phyloP scores from a whole-genome alignment of 768 basidiomycete genomes.

The Russula compacta region DNA sequence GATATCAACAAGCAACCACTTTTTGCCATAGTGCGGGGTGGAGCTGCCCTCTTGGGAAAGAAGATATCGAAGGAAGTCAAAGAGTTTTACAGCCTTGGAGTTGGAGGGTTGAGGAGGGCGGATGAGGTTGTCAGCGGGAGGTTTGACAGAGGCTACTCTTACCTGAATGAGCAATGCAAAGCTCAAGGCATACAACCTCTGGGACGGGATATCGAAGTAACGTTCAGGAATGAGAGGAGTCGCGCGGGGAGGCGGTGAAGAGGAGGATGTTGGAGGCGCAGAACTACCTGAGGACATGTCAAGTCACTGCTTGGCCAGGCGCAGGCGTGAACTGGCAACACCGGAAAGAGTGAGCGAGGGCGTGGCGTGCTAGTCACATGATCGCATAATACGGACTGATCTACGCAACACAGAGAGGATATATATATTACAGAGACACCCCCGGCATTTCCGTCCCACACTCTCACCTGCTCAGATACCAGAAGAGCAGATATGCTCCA shows the following conservation, averaged over 20 bases:
- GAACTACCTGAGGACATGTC: conserved; percentile 7
- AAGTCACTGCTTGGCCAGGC: neutral
- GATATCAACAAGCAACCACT: conserved; percentile 69
- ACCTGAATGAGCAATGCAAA: conserved; percentile 73
- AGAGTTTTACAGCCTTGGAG: conserved; percentile 60
- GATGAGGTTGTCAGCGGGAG: neutral
- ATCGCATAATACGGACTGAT: neutral
- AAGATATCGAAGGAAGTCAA: conserved; percentile 55
- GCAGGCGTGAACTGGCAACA: too few species aligned
- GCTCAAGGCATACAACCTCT: conserved; percentile 70
- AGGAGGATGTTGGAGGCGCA: conserved; percentile 1
- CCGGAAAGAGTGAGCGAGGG: neutral
- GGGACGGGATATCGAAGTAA: conserved; percentile 66
- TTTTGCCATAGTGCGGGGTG: conserved; percentile 38
- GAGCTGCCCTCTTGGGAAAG: conserved; percentile 35
- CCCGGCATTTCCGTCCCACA: neutral
- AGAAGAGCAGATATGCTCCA: conserved; percentile 53
- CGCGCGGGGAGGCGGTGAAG: neutral
- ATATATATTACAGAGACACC: neutral
- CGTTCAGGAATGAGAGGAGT: conserved; percentile 62
- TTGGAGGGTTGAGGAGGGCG: neutral
- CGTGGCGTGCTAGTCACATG: conserved; percentile 3
- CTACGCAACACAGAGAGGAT: too few species aligned
- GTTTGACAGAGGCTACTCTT: conserved; percentile 17
- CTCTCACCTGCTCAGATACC: conserved; percentile 29